Evolutionary conservation across 345 rosid genomes (phyloP).

Genomic region (Lepidium africanum): DNA sequence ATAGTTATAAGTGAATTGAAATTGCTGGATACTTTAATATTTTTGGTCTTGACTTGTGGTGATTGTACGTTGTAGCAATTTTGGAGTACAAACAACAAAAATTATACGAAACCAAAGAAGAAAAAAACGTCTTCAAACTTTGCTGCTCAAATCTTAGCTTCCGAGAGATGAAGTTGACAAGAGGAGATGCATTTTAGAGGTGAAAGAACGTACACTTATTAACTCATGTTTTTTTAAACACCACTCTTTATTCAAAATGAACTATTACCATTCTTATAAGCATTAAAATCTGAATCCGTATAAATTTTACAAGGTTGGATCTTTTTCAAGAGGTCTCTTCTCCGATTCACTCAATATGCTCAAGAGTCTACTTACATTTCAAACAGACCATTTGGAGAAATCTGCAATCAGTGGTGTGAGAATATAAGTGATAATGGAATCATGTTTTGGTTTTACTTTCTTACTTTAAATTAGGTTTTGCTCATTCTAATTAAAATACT

Average conservation of each 20-base stretch:
- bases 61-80: slow-evolving; percentile 34
- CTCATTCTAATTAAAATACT: too few species aligned
- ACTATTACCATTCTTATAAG: neutral
- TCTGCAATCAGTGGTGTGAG: too few species aligned
- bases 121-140: too few species aligned
- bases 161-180: too few species aligned
- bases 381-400: slow-evolving; percentile 78
- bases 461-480: too few species aligned
- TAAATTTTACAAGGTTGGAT: slow-evolving; percentile 53
- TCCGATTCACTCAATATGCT: slow-evolving; percentile 78
- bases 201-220: too few species aligned
- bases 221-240: too few species aligned
- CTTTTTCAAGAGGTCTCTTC: slow-evolving; percentile 85
- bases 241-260: neutral
- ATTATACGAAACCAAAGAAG: too few species aligned
- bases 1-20: neutral
- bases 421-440: too few species aligned
- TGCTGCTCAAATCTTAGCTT: too few species aligned
- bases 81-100: slow-evolving; percentile 42
- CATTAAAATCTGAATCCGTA: neutral
- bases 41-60: neutral
- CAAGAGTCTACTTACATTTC: slow-evolving; percentile 74
- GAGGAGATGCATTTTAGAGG: too few species aligned
- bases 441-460: too few species aligned
- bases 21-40: neutral